These are phyloP conservation scores for Mycena vulgaris DNA, from an alignment of 768 basidiomycete genomes.

Conservation along the genomic window DNA sequence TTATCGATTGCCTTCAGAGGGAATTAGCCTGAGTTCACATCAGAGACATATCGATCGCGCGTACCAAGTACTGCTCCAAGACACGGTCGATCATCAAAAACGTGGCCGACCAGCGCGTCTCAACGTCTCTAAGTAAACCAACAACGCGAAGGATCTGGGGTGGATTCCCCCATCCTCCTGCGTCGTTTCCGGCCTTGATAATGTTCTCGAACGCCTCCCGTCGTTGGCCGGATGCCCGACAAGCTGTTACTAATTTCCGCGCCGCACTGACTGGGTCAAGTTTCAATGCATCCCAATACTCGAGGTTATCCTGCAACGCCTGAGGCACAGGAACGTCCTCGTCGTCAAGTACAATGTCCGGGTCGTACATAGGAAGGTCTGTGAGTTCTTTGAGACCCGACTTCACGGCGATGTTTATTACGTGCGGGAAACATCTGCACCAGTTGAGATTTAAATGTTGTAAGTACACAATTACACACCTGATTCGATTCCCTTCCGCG, in stretches of 20 bases:
- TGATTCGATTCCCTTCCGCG: slow-evolving; percentile 32
- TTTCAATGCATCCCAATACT: background rate
- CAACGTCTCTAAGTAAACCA: slow-evolving; percentile 44
- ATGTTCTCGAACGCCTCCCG: slow-evolving; percentile 20
- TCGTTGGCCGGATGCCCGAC: slow-evolving; percentile 33
- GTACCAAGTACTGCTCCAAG: slow-evolving; percentile 31
- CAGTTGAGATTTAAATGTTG: background rate
- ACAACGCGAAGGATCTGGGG: slow-evolving; percentile 27
- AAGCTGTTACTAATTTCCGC: slow-evolving; percentile 29
- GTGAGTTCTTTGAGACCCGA: slow-evolving; percentile 29
- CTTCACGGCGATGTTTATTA: slow-evolving; percentile 38
- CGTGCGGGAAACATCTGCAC: slow-evolving; percentile 40
- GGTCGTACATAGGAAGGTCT: background rate
- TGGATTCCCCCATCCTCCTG: slow-evolving; percentile 9
- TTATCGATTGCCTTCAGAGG: slow-evolving; percentile 14
- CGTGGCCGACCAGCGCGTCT: slow-evolving; percentile 41
- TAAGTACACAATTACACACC: slow-evolving; percentile 15
- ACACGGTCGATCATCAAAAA: slow-evolving; percentile 43
- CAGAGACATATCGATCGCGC: slow-evolving; percentile 32
- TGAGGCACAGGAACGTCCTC: background rate
- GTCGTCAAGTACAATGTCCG: slow-evolving; percentile 3
- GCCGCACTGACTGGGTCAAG: background rate
- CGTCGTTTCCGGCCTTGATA: slow-evolving; percentile 28
- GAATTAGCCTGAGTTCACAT: slow-evolving; percentile 10
- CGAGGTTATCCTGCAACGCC: background rate